Conservation (phyloP, 2,329 filamentous ascomycete species). For the Pseudogymnoascus sp. region DNA sequence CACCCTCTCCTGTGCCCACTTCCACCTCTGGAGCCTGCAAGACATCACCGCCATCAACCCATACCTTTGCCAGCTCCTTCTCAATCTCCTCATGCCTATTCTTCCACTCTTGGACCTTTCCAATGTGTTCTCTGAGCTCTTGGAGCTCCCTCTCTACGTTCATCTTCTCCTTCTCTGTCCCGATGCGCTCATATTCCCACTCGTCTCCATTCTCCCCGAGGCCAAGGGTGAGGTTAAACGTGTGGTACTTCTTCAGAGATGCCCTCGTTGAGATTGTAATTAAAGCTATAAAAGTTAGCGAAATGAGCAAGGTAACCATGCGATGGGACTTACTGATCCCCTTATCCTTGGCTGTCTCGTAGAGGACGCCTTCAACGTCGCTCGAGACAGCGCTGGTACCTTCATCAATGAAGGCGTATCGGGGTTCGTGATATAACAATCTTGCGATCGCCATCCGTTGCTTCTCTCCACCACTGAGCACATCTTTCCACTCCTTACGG, state of each 20-base stretch:
- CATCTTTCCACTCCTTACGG: constrained; percentile 96
- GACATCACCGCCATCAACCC: constrained; percentile 24
- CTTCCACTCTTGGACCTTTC: constrained; percentile 80
- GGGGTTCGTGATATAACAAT: constrained; percentile 86
- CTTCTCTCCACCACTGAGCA: constrained; percentile 95
- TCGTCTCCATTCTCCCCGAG: constrained; percentile 72
- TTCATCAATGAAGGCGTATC: constrained; percentile 91
- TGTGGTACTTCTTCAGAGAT: constrained; percentile 92
- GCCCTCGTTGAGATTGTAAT: constrained; percentile 94
- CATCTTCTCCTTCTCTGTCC: constrained; percentile 86
- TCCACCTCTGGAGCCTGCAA: neutral
- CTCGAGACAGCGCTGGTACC: constrained; percentile 89
- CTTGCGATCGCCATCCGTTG: constrained; percentile 89
- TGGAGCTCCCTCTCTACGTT: constrained; percentile 85
- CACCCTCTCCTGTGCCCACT: neutral
- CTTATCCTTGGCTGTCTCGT: constrained; percentile 85
- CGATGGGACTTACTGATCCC: constrained; percentile 70
- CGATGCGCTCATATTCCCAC: constrained; percentile 91
- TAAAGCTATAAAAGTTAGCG: constrained; percentile 47
- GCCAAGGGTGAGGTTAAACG: constrained; percentile 79
- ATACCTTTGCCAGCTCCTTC: constrained; percentile 53
- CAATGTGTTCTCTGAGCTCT: constrained; percentile 71
- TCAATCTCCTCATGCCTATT: constrained; percentile 72
- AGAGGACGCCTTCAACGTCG: constrained; percentile 88
- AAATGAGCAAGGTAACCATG: neutral